A percentile compares a stretch with the other conserved stretches of the same genome.
phyloP scores from a whole-genome alignment of 306 rosid genomes.

The Pyrus communis region DNA sequence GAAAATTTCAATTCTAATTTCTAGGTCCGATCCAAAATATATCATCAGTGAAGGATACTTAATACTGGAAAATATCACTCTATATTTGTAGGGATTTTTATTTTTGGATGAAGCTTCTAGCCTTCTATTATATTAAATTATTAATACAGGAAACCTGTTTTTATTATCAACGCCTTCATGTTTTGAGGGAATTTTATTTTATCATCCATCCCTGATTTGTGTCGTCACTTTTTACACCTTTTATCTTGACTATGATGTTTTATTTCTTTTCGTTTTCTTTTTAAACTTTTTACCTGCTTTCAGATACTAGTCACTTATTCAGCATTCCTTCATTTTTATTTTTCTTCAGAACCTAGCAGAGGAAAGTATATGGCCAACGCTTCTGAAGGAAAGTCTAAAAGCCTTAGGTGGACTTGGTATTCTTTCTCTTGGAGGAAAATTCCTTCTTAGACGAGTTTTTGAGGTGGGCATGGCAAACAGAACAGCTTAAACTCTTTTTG shows the following conservation, averaged over 20 bases:
- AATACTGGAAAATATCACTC: background rate
- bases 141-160: background rate
- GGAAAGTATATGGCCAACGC: conserved; percentile 93
- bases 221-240: background rate
- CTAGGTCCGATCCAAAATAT: background rate
- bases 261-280: background rate
- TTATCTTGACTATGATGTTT: background rate
- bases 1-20: background rate
- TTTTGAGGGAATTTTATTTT: background rate
- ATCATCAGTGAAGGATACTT: background rate
- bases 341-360: conserved; percentile 53
- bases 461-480: conserved; percentile 51
- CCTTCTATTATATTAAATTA: no score
- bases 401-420: conserved; percentile 94
- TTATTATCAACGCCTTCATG: background rate
- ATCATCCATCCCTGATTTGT: background rate
- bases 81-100: background rate
- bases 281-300: background rate
- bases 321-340: conserved; percentile 6
- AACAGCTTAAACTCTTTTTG: conserved; percentile 4
- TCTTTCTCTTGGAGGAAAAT: conserved; percentile 91
- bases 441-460: conserved; percentile 84
- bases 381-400: conserved; percentile 88
- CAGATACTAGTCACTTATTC: conserved; percentile 3
- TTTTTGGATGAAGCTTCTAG: background rate